Percentiles rank a stretch among this genome's conserved stretches.
These are phyloP conservation scores for Fusarium globosum DNA, from an alignment of 2,329 filamentous ascomycete species.

Conservation along the genomic window DNA sequence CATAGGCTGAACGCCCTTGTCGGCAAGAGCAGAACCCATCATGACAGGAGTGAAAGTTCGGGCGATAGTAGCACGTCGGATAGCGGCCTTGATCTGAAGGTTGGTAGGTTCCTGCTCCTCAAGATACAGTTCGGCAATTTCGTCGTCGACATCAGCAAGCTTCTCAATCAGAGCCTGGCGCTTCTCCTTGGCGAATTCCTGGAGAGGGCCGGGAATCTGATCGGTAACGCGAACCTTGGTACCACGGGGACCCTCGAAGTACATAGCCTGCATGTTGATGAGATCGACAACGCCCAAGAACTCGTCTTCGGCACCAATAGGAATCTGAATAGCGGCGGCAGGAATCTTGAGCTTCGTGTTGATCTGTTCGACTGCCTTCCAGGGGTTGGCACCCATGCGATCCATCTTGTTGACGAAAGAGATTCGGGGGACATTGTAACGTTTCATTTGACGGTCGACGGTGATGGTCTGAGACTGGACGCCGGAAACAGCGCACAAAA, in stretches of 20 bases:
- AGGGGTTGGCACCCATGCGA: constrained; percentile 97
- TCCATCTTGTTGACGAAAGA: constrained; percentile 99
- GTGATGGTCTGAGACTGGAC: constrained; percentile 99
- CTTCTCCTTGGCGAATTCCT: constrained; percentile 82
- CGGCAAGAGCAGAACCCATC: constrained; percentile 94
- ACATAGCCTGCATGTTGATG: constrained; percentile 90
- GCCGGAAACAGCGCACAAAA: constrained; percentile 95
- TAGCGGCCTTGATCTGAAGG: constrained; percentile 89
- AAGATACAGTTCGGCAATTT: constrained; percentile 94
- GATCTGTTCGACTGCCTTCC: constrained; percentile 97
- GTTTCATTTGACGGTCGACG: constrained; percentile 97
- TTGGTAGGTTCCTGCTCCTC: constrained; percentile 84
- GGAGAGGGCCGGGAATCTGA: constrained; percentile 83
- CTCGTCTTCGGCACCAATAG: constrained; percentile 90
- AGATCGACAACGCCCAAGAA: constrained; percentile 95
- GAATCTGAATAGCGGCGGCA: constrained; percentile 92
- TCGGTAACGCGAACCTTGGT: constrained; percentile 80
- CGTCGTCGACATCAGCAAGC: constrained; percentile 95
- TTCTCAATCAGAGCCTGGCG: constrained; percentile 90
- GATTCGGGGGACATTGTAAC: constrained; percentile 95
- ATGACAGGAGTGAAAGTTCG: constrained; percentile 94
- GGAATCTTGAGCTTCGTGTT: constrained; percentile 94
- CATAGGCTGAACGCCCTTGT: constrained; percentile 96
- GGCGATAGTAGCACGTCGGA: constrained; percentile 88
- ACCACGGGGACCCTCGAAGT: constrained; percentile 87